A percentile compares a stretch with the other conserved stretches of the same genome.
Evolutionary conservation across 225 moss, liverwort and hornwort species (phyloP).

Genomic region (Bryoerythrophyllum caledonicum): DNA sequence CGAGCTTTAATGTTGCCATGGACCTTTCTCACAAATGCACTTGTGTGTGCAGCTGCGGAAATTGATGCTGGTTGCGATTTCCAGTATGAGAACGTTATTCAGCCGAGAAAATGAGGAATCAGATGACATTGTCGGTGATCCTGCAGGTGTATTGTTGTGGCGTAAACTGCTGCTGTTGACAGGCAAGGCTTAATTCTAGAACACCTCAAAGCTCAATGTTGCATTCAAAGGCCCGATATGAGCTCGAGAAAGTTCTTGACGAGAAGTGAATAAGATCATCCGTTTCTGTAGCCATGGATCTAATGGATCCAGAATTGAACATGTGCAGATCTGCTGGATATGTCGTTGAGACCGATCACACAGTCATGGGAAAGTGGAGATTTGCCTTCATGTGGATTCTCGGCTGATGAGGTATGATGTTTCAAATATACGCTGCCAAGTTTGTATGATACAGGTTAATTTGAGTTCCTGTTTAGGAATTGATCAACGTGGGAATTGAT

Average conservation of each 20-base stretch:
- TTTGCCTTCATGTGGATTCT: conserved; percentile 71
- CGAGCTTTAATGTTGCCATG: not conserved
- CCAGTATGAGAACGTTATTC: conserved; percentile 54
- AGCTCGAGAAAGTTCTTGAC: not conserved
- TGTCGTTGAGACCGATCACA: conserved; percentile 82
- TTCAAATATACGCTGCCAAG: not conserved
- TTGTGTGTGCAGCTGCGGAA: conserved; percentile 68
- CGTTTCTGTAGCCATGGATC: not conserved
- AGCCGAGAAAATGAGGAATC: conserved; percentile 38
- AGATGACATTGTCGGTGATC: conserved; percentile 43
- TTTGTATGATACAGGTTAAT: not conserved
- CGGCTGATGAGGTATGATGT: conserved; percentile 63
- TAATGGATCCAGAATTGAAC: conserved; percentile 11
- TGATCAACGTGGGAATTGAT: conserved; percentile 10
- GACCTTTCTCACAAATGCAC: conserved; percentile 11
- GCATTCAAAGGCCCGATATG: not conserved
- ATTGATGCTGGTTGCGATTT: conserved; percentile 55
- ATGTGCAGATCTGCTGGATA: conserved; percentile 81
- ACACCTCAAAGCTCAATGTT: not conserved
- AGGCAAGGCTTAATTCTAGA: conserved; percentile 46
- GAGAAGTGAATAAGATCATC: conserved; percentile 1
- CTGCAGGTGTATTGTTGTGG: conserved; percentile 59
- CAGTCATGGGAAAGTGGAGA: conserved; percentile 91
- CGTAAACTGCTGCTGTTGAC: conserved; percentile 73
- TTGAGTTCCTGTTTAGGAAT: not conserved